Base-by-base conservation (phyloP, 495 filamentous ascomycete genomes). In the Neurospora sp. region DNA sequence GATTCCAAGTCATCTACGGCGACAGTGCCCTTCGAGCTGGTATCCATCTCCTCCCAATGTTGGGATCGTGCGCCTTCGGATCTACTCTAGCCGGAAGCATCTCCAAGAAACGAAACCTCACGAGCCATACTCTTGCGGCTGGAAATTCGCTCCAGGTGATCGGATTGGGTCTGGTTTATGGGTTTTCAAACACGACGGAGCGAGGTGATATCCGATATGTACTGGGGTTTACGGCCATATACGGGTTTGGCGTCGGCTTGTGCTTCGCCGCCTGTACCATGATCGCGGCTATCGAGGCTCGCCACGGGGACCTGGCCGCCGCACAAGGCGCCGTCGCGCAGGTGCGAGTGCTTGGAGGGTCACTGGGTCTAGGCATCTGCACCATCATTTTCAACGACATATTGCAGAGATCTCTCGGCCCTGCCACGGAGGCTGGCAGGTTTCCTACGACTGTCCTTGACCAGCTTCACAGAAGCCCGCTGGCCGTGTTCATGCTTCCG, bases 291-390 rank as follows among this genome's bases (percentile, higher is more conserved):
- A 81, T 89, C 38, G 83, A 87, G 44, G 81, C 85, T 6, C 78
- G 78, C 16, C 75, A 80, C 70, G 75, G 76, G 31, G 87, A 89
- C 69, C 75, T 82, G 72, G 88, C 88, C 0, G 83, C 86, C 39
- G 87, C 85, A 1, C 86, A 87, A 72, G 88, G 88, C 0, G 82
- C 84, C 7, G 77, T 89, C 1, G 86, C 86, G 16, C 88, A 90
- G 76, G 77, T 85, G 39, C 83, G 89, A 2, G 85, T 90, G 9
- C 82, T 90, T 35, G 88, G 89, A 14, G 89, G 88, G 31, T 83
- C 83, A 27, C 80, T 90, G 12, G 88, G 88, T 4, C 80, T 90
- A 14, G 81, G 83, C 5, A 69, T 81, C 61, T 85, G 83, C 73
- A 85, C 82, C 38, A 81, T 85, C 38, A 75, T 86, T 4, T 82